Evolutionary conservation across 2,329 filamentous ascomycete species (phyloP).

Genomic region (Fusarium lateritium): DNA sequence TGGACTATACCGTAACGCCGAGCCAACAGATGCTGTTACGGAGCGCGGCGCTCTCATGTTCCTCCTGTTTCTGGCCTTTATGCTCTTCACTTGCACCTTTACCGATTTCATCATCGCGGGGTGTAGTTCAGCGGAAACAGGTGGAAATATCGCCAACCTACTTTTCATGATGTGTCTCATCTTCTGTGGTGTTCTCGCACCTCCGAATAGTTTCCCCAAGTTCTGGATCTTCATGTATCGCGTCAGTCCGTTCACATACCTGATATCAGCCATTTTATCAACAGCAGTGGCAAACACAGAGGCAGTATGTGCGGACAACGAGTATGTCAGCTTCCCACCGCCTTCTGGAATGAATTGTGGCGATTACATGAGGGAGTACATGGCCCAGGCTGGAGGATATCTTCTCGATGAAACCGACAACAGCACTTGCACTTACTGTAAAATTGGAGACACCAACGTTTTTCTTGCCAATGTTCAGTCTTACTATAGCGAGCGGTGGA

Average conservation of each 20-base stretch:
- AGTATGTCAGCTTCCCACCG: constrained; percentile 78
- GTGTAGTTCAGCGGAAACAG: constrained; percentile 75
- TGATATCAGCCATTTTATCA: constrained; percentile 80
- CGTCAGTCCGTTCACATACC: constrained; percentile 85
- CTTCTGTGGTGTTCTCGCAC: constrained; percentile 49
- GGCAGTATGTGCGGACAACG: constrained; percentile 78
- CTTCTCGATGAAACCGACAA: constrained; percentile 65
- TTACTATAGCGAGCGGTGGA: constrained; percentile 73
- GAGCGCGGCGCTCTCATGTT: constrained; percentile 76
- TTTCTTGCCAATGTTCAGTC: constrained; percentile 65
- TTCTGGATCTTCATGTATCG: constrained; percentile 70
- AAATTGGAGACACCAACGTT: constrained; percentile 65
- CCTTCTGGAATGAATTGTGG: constrained; percentile 70
- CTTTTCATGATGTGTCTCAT: constrained; percentile 73
- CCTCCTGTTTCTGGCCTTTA: constrained; percentile 73
- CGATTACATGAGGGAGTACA: constrained; percentile 70
- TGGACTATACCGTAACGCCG: constrained; percentile 72
- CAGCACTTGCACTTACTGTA: constrained; percentile 69
- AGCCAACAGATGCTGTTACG: constrained; percentile 61
- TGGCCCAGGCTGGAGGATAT: constrained; percentile 65
- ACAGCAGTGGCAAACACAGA: constrained; percentile 77
- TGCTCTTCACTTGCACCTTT: constrained; percentile 78
- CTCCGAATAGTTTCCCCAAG: constrained; percentile 67
- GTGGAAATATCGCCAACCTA: constrained; percentile 76
- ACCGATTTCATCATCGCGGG: constrained; percentile 75